Evolutionary conservation across 1,139 yeast genomes (phyloP), one percentile per base, ranked within the genome.

Genomic region (Taphrina betulina): DNA sequence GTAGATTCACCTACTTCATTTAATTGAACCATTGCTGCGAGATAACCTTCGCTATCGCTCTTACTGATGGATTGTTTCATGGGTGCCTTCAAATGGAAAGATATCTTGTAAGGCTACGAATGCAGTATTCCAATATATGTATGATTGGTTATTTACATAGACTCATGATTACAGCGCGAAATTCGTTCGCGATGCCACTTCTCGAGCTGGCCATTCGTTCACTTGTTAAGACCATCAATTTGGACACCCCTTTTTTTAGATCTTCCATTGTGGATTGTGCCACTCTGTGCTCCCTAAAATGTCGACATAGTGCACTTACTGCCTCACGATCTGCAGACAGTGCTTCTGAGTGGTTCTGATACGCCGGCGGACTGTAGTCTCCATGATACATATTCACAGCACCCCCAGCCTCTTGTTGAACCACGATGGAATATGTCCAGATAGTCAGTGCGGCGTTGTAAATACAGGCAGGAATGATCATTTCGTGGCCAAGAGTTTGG

Each of bases 371-470:
- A 26, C 31, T 26, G 31, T 26, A 26, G 10, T 26, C 12, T 26
- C 31, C 10, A 7, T 7, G 10, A 7, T 12, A 7, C 31, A 26
- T 12, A 7, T 26, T 12, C 7, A 26, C 10, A 12, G 31, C 10
- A 7, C 31, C 12, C 10, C 31, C 31, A 16, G 12, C 17, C 44
- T 40, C 44, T 12, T 28, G 44, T n/a, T 23, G 22, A 1, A 26
- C 12, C 12, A 24, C 22, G 22, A 40, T 16, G 33, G 24, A 20
- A 14, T 22, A 40, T 23, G 44, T 40, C 44, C 44, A 40, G 16
- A 40, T 24, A n/a, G 24, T 28, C 17, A 40, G 31, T 10, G 31
- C 44, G 3, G 44, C 44, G n/a, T 22, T 40, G 22, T 40, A 40
- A 20, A n/a, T 14, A 7, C 22, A 24, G 7, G 44, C 24, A 12